phyloP scores from a whole-genome alignment of 2,329 filamentous ascomycete species.

The Colletotrichum orbiculare region DNA sequence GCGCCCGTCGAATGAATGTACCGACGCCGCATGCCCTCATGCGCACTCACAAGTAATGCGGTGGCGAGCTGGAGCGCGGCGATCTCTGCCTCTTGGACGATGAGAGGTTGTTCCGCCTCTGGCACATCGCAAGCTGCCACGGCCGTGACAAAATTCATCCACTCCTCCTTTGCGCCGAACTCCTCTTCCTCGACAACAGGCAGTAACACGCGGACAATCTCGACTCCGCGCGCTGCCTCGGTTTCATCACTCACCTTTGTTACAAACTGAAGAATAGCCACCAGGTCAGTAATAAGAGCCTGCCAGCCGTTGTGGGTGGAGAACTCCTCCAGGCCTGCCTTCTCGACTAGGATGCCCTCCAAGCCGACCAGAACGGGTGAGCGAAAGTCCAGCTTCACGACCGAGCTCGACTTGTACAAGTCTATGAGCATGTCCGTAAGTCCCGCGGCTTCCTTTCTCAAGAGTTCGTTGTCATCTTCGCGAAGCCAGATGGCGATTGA shows the following conservation, averaged over 20 bases:
- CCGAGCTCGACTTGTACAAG: conserved; percentile 60
- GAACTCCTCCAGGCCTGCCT: conserved; percentile 60
- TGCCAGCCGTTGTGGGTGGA: conserved; percentile 65
- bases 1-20: conserved; percentile 64
- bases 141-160: conserved; percentile 66
- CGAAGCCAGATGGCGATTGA: conserved; percentile 74
- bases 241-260: conserved; percentile 41
- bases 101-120: conserved; percentile 39
- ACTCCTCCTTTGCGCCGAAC: conserved; percentile 60
- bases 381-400: conserved; percentile 62
- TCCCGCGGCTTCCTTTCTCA: conserved; percentile 67
- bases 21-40: conserved; percentile 58
- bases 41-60: conserved; percentile 60
- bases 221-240: conserved; percentile 60
- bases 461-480: conserved; percentile 71
- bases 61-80: conserved; percentile 67
- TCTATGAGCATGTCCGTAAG: conserved; percentile 73
- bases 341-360: conserved; percentile 63
- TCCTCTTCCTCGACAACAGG: conserved; percentile 60
- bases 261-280: conserved; percentile 52
- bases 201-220: conserved; percentile 67
- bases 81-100: conserved; percentile 61
- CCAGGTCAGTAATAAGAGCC: conserved; percentile 61
- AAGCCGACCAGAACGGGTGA: conserved; percentile 68
- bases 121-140: conserved; percentile 61